Evolutionary conservation across 2,329 filamentous ascomycete genomes (phyloP).

Genomic region (Ophiostoma sp.): DNA sequence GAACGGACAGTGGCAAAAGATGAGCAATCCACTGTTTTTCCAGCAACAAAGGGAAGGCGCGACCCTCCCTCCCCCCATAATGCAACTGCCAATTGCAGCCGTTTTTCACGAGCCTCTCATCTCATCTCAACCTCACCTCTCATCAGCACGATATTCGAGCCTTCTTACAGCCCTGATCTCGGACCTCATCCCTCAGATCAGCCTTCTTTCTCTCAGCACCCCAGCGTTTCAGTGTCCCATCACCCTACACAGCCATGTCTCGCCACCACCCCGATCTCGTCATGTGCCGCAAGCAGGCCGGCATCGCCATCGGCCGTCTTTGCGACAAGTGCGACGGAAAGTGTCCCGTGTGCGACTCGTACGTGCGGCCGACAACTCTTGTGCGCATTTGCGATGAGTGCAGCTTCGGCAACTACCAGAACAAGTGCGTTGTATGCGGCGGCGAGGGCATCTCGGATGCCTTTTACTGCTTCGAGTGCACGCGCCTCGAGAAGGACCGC

Average conservation of each 20-base stretch:
- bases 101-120: slow-evolving; percentile 11
- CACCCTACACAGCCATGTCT: slow-evolving; percentile 55
- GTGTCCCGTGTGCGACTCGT: slow-evolving; percentile 97
- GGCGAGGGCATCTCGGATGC: slow-evolving; percentile 94
- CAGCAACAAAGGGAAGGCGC: slow-evolving; percentile 4
- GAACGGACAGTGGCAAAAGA: slow-evolving; percentile 27
- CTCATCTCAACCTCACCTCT: slow-evolving; percentile 14
- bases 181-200: not conserved
- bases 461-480: slow-evolving; percentile 99
- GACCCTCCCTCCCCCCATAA: not conserved
- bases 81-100: slow-evolving; percentile 2
- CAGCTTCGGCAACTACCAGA: slow-evolving; percentile 99
- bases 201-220: not conserved
- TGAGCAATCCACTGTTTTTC: slow-evolving; percentile 17
- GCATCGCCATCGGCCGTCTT: slow-evolving; percentile 95
- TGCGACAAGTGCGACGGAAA: slow-evolving; percentile 99
- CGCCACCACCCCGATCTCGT: slow-evolving; percentile 97
- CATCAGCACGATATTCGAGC: not conserved
- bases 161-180: not conserved
- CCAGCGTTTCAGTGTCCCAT: not conserved
- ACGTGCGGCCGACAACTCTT: slow-evolving; percentile 94
- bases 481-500: slow-evolving; percentile 89
- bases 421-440: slow-evolving; percentile 98
- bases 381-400: slow-evolving; percentile 99
- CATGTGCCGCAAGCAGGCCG: slow-evolving; percentile 98